Evolutionary conservation across 768 basidiomycete genomes (phyloP), one percentile per base, ranked within the genome.

Genomic region (Gloeopeniophorella convolvens): DNA sequence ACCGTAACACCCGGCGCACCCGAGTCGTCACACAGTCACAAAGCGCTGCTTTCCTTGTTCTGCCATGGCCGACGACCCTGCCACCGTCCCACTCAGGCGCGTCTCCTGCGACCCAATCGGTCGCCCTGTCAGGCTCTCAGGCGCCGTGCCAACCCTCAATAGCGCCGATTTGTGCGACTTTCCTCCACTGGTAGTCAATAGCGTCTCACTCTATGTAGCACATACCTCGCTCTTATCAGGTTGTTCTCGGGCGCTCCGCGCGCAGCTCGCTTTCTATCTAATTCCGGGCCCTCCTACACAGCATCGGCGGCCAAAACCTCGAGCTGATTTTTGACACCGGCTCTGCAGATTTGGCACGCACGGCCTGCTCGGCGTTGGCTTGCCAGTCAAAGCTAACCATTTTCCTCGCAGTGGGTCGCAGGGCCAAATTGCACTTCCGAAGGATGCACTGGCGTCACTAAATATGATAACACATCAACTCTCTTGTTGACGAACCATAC

Each of bases 291-390:
- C 42, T 7, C n/a, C n/a, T n/a, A n/a, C n/a, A n/a, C 48, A 77
- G 72, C 28, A 63, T 76, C 37, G 73, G 72, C 39, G 67, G 65
- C 3, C 72, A 75, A 59, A 52, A 63, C 33, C 71, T 79, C 49
- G 65, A 66, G 59, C 65, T 73, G 18, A 70, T 76, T 4, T 63
- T 79, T 24, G 78, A 80, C 59, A 80, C 79, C 7, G 79, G 79
- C 41, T 81, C 78, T 3, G 72, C 80, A 1, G 79, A 80, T 60
- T 58, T 81, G 56, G 78, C 77, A 56, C 39, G 68, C 59, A 28
- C 43, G 44, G 20, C 20, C 24, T 47, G 20, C 43, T 4, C 21
- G 52, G 35, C 40, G 30, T 27, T 21, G 34, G 40, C 49, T 48
- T 51, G 32, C 15, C 35, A n/a, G n/a, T n/a, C 34, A 9, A 6